A percentile compares a stretch with the other conserved stretches of the same genome.
phyloP scores from a whole-genome alignment of 2,329 filamentous ascomycete genomes.

The Microascus cirrosus region DNA sequence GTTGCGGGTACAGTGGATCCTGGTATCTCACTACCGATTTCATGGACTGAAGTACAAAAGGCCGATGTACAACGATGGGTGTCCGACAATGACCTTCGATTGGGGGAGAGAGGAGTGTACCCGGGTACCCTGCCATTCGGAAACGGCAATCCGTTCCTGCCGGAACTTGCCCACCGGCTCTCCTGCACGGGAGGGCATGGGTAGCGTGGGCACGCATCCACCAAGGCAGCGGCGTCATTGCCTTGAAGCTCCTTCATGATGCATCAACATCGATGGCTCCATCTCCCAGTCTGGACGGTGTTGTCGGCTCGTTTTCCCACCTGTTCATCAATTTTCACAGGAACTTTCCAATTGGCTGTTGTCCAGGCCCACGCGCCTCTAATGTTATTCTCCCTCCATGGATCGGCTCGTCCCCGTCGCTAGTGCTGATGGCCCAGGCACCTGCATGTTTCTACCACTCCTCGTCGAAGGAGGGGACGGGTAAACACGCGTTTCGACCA shows the following conservation, averaged over 20 bases:
- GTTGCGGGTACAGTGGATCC: background rate
- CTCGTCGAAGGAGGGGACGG: background rate
- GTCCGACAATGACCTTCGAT: background rate
- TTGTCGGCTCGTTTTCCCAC: background rate
- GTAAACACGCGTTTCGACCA: background rate
- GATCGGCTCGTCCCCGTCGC: too few species aligned
- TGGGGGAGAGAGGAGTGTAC: background rate
- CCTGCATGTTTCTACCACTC: background rate
- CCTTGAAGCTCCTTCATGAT: too few species aligned
- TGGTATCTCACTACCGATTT: background rate
- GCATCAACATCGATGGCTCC: background rate
- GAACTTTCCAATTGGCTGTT: background rate
- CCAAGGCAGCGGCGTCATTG: too few species aligned
- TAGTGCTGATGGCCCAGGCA: too few species aligned
- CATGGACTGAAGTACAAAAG: background rate
- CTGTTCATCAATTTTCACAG: background rate
- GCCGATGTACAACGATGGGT: background rate
- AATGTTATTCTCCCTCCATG: background rate
- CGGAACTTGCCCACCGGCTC: background rate
- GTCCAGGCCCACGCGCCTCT: background rate
- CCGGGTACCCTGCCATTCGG: background rate
- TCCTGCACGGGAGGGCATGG: background rate
- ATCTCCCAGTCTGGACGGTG: background rate
- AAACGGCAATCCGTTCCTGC: constrained; percentile 1
- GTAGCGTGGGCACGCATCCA: background rate